Evolutionary conservation across 805 yeast species (phyloP), one percentile per base, ranked within the genome.

Genomic region (Candida suzukii): DNA sequence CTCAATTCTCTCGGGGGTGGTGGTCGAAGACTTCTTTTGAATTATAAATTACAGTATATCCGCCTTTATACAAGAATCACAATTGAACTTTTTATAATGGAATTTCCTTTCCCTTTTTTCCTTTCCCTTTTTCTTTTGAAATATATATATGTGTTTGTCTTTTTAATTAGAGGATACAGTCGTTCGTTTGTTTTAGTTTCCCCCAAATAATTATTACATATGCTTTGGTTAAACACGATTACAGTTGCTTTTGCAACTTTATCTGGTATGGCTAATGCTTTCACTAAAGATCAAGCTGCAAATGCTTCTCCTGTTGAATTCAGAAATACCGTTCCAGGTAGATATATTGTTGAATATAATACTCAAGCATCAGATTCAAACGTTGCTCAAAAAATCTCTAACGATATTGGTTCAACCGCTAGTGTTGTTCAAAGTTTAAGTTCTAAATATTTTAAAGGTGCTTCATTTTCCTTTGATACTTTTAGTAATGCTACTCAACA

Each of bases 391-490:
- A 33, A 34, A 11, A 26, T 39, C 9, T 24, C 28, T 8, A 22
- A n/a, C 10, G 32, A 25, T 26, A 8, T 39, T 11, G 44, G 45
- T 19, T 28, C 17, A 21, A 22, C 40, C 13, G 38, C 41, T 14
- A 18, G 35, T 27, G 33, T 40, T 27, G 35, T 29, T n/a, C 30
- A 24, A 14, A 43, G 37, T 21, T 40, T 37, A 4, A 32, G 31
- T 19, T 44, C 47, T 8, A 22, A 38, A 4, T 41, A 29, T 17
- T 44, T 44, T 31, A 27, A 11, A 11, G 48, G 47, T 24, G 34
- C 37, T 37, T 42, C 43, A 8, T 20, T 43, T 29, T 16, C 20
- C 5, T 21, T 45, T 3, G 11, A 41, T 7, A 27, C 38, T 9
- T 35, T 28, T 26, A 34, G 25, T 25, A 21, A 42, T 14, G n/a